Percentiles rank a stretch among this genome's conserved stretches.
Evolutionary conservation across 1,139 yeast species (phyloP).

Genomic region (Candida sp.): DNA sequence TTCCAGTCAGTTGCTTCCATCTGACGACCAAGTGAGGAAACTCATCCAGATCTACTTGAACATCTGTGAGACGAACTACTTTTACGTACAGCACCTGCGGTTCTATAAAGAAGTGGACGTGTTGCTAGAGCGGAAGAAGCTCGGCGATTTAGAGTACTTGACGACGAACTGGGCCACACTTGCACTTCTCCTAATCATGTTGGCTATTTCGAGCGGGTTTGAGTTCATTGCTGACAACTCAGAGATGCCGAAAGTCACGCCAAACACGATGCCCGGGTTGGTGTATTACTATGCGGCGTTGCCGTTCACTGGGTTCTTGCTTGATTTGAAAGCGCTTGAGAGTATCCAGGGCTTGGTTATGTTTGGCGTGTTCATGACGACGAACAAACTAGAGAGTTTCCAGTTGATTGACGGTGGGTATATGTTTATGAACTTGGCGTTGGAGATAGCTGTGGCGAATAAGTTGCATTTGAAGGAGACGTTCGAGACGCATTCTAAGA

Average conservation of each 20-base stretch:
- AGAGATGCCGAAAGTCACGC: conserved; percentile 24
- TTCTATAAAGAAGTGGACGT: conserved; percentile 11
- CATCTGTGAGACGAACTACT: conserved; percentile 22
- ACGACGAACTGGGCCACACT: conserved; percentile 17
- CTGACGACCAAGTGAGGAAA: conserved; percentile 14
- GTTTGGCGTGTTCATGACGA: conserved; percentile 21
- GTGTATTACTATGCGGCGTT: conserved; percentile 18
- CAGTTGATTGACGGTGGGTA: conserved; percentile 20
- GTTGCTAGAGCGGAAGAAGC: conserved; percentile 8
- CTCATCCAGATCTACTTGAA: conserved; percentile 16
- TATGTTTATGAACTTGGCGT: conserved; percentile 18
- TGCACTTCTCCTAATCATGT: conserved; percentile 15
- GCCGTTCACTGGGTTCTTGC: conserved; percentile 20
- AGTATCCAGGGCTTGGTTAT: conserved; percentile 18
- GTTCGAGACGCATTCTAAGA: conserved; percentile 7
- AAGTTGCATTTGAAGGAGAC: conserved; percentile 17
- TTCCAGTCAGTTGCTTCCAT: conserved; percentile 16
- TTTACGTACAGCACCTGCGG: conserved; percentile 18
- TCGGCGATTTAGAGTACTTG: conserved; percentile 14
- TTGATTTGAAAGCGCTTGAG: conserved; percentile 18
- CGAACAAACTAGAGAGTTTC: conserved; percentile 19
- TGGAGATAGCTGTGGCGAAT: conserved; percentile 20
- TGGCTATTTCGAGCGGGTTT: conserved; percentile 20
- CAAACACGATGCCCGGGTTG: conserved; percentile 23
- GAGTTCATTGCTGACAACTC: conserved; percentile 48